Base-by-base conservation (phyloP, 1,284 basidiomycete genomes). In the Moniliophthora roreri region DNA sequence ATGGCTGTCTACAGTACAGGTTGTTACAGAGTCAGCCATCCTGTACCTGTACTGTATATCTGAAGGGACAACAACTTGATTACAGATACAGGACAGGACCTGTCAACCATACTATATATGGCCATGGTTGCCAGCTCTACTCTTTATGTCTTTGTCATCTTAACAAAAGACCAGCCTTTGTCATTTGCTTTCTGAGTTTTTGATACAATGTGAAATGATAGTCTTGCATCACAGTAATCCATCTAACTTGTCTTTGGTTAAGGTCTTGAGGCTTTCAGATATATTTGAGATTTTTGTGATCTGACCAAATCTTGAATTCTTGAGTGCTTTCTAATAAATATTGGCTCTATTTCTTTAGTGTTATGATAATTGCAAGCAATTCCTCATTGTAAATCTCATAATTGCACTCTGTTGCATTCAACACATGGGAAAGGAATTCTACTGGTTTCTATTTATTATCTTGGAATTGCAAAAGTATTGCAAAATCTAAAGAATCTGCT, bases 151-250 rank as follows among this genome's bases (percentile, higher is more conserved):
- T 73, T 13, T 63, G 49, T 23, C 68, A 41, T n/a, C 68, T 44
- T 0, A 74, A 78, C 1, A 82, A 62, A 0, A 71, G 61, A 55
- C 81, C 75, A 0, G 74, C 59, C 24, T 68, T 65, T 0, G 53
- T 54, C 37, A 69, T 71, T 4, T 55, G 28, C 10, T 58, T 60
- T 0, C 78, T 75, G 0, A 76, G 71, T 4, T 64, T 60, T 52
- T 79, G 75, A 0, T 62, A 41, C 1, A 82, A 62, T 0, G 47
- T 51, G 55, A 74, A 75, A 39, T 75, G 41, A 55, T 62, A 68
- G 5, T 53, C 24, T 2, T 56, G 16, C 6, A 73, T 49, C 16
- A 55, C 15, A 5, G 59, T 52, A 8, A 44, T 52, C 69, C 71
- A 74, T 11, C 68, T 41, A 4, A 60, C 64, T 52, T 71, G 69